phyloP scores from a whole-genome alignment of 1,139 yeast genomes.

The Pichia sp. region DNA sequence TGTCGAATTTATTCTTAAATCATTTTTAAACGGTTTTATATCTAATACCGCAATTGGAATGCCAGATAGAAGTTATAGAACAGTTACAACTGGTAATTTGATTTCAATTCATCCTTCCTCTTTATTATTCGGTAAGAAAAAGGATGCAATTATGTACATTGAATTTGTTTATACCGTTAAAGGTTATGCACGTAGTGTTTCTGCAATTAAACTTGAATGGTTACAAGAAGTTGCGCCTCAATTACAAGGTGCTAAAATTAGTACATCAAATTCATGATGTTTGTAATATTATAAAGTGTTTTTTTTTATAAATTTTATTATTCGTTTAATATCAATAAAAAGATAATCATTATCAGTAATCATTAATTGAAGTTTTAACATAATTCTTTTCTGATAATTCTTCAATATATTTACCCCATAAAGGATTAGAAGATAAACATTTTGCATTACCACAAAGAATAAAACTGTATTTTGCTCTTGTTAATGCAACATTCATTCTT shows the following conservation, averaged over 20 bases:
- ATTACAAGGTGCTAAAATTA: conserved; percentile 39
- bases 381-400: conserved; percentile 16
- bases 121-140: conserved; percentile 70
- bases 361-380: conserved; percentile 13
- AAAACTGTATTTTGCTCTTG: conserved; percentile 85
- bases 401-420: conserved; percentile 50
- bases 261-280: conserved; percentile 4
- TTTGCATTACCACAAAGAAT: conserved; percentile 57
- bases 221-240: conserved; percentile 79
- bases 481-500: conserved; percentile 86
- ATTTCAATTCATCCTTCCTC: conserved; percentile 92
- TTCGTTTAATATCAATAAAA: not conserved
- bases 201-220: conserved; percentile 83
- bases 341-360: conserved; percentile 3
- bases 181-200: conserved; percentile 86
- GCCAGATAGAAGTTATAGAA: conserved; percentile 90
- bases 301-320: no score
- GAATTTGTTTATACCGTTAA: conserved; percentile 91
- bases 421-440: conserved; percentile 43
- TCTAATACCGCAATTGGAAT: conserved; percentile 87
- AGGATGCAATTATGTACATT: conserved; percentile 88
- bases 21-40: conserved; percentile 76
- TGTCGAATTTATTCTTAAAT: conserved; percentile 58
- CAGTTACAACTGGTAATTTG: conserved; percentile 72
- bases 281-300: not conserved